Evolutionary conservation across 2,329 filamentous ascomycete species (phyloP), one percentile per base, ranked within the genome.

Genomic region (Elsinoe arachidis): DNA sequence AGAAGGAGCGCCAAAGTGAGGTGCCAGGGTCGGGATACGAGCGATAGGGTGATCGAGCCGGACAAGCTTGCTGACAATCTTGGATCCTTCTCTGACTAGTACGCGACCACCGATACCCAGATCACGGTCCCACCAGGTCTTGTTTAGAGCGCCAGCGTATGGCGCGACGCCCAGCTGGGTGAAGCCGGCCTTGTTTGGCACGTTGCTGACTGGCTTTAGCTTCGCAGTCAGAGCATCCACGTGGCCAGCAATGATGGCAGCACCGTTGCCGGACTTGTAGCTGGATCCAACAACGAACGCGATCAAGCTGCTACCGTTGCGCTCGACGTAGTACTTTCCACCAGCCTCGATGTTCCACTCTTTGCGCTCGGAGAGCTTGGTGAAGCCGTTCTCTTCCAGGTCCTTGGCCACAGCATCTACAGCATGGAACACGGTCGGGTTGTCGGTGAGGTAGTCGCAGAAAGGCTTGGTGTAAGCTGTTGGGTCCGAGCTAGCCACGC

Each of bases 91-190:
- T 62, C 85, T 87, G 46, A 97, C 85, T 51, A 97, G 78, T 3
- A 97, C 92, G 44, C 90, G 80, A 38, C 93, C 93, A 62, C 90
- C 93, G 65, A 97, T 87, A 63, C 88, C 86, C 54, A 99, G 80
- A 71, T 99, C 93, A 37, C 93, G 83, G 71, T 97, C 93, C 92
- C 91, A 97, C 93, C 93, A 97, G 1, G 93, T 97, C 61, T 79
- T 78, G 69, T 91, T 93, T 61, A 97, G 74, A 1, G 78, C 90
- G 53, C 93, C 92, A 9, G 90, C 92, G 69, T 97, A 99, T 0
- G 88, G 93, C 2, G 93, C 91, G 55, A 97, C 89, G 21, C 89
- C 92, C 5, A 97, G 80, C 75, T 97, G 90, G 26, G 89, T 72
- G 68, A 90, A 99, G 56, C 93, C 92, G 33, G 88, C 86, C 69